Evolutionary conservation across 805 yeast species (phyloP).

Genomic region (Cyberlindnera xishuangbannaensis): DNA sequence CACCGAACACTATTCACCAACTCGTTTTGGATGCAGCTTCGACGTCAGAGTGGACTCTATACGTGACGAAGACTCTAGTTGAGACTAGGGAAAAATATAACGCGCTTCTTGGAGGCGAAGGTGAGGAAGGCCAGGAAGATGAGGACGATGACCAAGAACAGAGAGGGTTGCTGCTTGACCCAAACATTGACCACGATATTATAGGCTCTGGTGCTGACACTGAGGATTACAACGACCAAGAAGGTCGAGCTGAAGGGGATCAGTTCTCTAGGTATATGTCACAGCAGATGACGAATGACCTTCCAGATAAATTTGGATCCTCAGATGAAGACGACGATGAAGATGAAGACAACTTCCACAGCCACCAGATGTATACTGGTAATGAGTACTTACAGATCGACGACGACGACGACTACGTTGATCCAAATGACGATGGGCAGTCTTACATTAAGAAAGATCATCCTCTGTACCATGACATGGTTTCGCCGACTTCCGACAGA

Average conservation of each 20-base stretch:
- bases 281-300: slow-evolving; percentile 58
- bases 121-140: slow-evolving; percentile 30
- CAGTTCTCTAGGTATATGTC: slow-evolving; percentile 52
- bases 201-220: slow-evolving; percentile 25
- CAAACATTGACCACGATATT: slow-evolving; percentile 33
- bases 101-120: slow-evolving; percentile 80
- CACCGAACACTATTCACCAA: slow-evolving; percentile 27
- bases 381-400: slow-evolving; percentile 21
- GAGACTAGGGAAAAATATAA: slow-evolving; percentile 93
- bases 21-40: slow-evolving; percentile 32
- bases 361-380: slow-evolving; percentile 10
- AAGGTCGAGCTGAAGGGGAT: too few species aligned
- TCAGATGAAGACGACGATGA: slow-evolving; percentile 40
- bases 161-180: slow-evolving; percentile 22
- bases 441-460: slow-evolving; percentile 59
- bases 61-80: slow-evolving; percentile 75
- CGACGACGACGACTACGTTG: slow-evolving; percentile 66
- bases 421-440: slow-evolving; percentile 78
- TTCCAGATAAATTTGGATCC: slow-evolving; percentile 52
- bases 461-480: slow-evolving; percentile 44
- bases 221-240: slow-evolving; percentile 17
- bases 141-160: slow-evolving; percentile 27
- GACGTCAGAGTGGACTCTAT: slow-evolving; percentile 63
- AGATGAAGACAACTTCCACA: slow-evolving; percentile 18
- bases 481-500: slow-evolving; percentile 22